These are phyloP conservation scores for Pseudogymnoascus sp. DNA, from an alignment of 2,329 filamentous ascomycete genomes.

Conservation along the genomic window DNA sequence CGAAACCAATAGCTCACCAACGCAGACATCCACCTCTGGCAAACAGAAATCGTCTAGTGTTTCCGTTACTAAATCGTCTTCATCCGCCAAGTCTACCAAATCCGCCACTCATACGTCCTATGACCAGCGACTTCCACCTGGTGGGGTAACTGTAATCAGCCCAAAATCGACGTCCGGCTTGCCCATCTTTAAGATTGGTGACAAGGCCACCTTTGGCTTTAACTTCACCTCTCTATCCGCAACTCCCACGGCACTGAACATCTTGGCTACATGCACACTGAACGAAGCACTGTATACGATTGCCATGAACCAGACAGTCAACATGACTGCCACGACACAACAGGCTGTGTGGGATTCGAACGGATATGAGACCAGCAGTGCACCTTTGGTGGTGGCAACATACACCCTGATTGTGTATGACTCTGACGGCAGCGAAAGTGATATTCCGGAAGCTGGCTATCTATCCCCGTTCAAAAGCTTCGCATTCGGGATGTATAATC, in stretches of 20 bases:
- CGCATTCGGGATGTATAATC: constrained; percentile 50
- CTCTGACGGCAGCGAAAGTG: constrained; percentile 42
- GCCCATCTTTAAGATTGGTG: constrained; percentile 51
- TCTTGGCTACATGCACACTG: constrained; percentile 47
- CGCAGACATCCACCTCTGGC: background rate
- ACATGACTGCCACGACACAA: constrained; percentile 38
- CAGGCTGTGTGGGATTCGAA: constrained; percentile 24
- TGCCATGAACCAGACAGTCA: constrained; percentile 54
- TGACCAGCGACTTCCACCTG: constrained; percentile 39
- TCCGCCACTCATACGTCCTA: constrained; percentile 27
- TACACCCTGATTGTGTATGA: constrained; percentile 58
- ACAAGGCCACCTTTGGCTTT: constrained; percentile 52
- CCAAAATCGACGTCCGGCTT: constrained; percentile 37
- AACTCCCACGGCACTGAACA: constrained; percentile 51
- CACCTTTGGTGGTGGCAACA: constrained; percentile 42
- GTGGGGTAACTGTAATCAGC: constrained; percentile 44
- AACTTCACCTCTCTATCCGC: constrained; percentile 55
- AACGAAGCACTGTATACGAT: constrained; percentile 50
- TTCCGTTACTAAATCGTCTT: background rate
- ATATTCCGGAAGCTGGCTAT: constrained; percentile 47
- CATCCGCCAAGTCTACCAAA: background rate
- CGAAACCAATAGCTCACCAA: background rate
- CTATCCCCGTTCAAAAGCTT: constrained; percentile 41
- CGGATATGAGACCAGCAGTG: constrained; percentile 19
- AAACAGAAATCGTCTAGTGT: background rate